These are phyloP conservation scores for Aristolochia fimbriata DNA, from an alignment of 164 flowering plant genomes.

Conservation along the genomic window DNA sequence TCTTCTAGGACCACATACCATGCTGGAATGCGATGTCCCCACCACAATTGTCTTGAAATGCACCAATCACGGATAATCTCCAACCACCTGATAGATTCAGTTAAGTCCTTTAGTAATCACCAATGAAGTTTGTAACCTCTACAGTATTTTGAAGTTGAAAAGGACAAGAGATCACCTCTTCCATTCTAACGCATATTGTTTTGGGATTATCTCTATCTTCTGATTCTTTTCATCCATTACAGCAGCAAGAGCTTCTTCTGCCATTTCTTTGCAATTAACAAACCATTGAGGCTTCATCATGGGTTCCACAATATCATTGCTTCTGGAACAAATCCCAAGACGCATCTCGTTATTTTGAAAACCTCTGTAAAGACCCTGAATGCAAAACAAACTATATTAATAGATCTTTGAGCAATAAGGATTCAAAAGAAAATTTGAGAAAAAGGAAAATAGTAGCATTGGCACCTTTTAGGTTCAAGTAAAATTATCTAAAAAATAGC, in stretches of 20 bases:
- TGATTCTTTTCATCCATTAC: conserved; percentile 42
- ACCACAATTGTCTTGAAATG: conserved; percentile 97
- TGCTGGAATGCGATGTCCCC: conserved; percentile 98
- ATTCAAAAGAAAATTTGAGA: no score
- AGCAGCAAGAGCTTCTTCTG: conserved; percentile 78
- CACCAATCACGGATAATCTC: conserved; percentile 98
- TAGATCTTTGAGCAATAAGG: neutral
- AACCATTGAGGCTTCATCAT: conserved; percentile 96
- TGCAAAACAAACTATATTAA: neutral
- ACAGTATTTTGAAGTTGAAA: neutral
- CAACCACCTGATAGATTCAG: conserved; percentile 65
- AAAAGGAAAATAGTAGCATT: no score
- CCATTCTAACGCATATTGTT: conserved; percentile 88
- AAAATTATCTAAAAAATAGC: no score
- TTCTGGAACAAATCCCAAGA: conserved; percentile 91
- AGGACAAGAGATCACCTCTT: conserved; percentile 42
- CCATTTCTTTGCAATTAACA: conserved; percentile 66
- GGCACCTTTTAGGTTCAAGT: no score
- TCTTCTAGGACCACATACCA: conserved; percentile 85
- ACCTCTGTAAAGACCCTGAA: conserved; percentile 76
- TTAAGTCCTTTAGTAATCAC: neutral
- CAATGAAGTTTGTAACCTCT: neutral
- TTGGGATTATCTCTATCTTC: conserved; percentile 77
- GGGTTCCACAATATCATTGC: conserved; percentile 87
- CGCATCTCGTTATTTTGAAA: conserved; percentile 82